A percentile compares a stretch with the other conserved stretches of the same genome.
phyloP scores from a whole-genome alignment of 148 eudicot genomes.

The Bassia scoparia region DNA sequence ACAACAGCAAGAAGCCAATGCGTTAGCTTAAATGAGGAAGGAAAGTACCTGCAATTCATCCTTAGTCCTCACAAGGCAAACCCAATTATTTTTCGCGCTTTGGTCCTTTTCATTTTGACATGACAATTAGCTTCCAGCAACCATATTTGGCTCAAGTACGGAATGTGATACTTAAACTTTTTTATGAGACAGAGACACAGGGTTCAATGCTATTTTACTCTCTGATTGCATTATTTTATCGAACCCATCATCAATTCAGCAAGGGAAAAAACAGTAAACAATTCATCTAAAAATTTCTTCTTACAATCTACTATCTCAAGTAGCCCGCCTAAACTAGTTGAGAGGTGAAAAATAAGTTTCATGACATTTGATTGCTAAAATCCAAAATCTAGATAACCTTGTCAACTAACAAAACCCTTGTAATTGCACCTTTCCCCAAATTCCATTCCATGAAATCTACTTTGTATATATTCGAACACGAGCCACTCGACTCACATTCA shows the following conservation, averaged over 20 bases:
- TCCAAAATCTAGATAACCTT: neutral
- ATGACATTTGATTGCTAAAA: neutral
- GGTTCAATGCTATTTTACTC: neutral
- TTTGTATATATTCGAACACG: neutral
- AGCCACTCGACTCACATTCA: neutral
- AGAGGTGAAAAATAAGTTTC: neutral
- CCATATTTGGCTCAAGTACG: neutral
- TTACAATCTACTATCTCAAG: neutral
- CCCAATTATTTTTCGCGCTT: neutral
- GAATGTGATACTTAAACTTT: neutral
- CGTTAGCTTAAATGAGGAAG: neutral
- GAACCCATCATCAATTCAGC: neutral
- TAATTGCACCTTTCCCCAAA: constrained; percentile 1
- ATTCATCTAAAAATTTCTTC: neutral
- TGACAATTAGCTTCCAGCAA: neutral
- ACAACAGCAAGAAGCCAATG: neutral
- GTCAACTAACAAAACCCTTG: neutral
- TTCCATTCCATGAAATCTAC: neutral
- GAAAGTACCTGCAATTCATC: neutral
- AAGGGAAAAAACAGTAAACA: neutral
- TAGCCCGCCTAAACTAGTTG: neutral
- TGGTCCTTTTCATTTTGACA: neutral
- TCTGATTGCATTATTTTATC: neutral
- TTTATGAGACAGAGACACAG: neutral
- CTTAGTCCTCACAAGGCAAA: neutral